phyloP scores from a whole-genome alignment of 139 green algal genomes.

The Penium margaritaceum region DNA sequence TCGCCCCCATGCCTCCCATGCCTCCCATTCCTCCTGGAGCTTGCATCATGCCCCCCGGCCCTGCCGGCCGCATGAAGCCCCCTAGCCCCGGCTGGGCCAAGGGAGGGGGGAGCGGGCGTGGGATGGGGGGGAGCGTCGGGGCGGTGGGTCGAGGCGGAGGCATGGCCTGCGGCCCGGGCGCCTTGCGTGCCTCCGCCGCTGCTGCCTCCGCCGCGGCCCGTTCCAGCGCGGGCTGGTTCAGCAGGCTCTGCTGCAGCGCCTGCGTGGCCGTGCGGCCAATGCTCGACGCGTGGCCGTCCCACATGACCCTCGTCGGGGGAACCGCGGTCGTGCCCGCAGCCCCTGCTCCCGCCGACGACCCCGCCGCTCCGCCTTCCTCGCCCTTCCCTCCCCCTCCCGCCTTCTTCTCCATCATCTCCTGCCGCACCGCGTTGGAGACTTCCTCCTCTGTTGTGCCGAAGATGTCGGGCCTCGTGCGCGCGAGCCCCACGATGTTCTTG shows the following conservation, averaged over 20 bases:
- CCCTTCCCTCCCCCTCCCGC: constrained; percentile 48
- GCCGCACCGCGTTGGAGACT: constrained; percentile 59
- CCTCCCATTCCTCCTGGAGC: background rate
- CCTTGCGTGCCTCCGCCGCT: background rate
- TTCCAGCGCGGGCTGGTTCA: background rate
- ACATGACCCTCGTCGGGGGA: constrained; percentile 27
- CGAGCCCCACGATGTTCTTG: constrained; percentile 78
- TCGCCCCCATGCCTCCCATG: background rate
- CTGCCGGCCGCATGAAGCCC: background rate
- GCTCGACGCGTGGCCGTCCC: constrained; percentile 35
- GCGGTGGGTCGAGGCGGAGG: constrained; percentile 4
- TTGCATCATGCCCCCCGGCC: background rate
- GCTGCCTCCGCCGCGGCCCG: constrained; percentile 11
- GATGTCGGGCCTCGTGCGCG: constrained; percentile 81
- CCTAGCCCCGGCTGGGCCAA: too few species aligned
- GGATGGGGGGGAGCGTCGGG: constrained; percentile 1
- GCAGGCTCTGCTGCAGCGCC: constrained; percentile 29
- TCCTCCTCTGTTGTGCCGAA: constrained; percentile 84
- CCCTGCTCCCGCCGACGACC: constrained; percentile 55
- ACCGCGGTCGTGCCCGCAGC: constrained; percentile 58
- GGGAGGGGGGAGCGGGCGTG: background rate
- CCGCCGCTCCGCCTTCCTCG: constrained; percentile 60
- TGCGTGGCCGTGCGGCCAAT: constrained; percentile 22
- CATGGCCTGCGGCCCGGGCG: constrained; percentile 3
- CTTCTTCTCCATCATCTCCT: constrained; percentile 69